A percentile compares a stretch with the other conserved stretches of the same genome.
Conservation (phyloP, 176 grass and related monocot genomes). For the Eleusine coracana region DNA sequence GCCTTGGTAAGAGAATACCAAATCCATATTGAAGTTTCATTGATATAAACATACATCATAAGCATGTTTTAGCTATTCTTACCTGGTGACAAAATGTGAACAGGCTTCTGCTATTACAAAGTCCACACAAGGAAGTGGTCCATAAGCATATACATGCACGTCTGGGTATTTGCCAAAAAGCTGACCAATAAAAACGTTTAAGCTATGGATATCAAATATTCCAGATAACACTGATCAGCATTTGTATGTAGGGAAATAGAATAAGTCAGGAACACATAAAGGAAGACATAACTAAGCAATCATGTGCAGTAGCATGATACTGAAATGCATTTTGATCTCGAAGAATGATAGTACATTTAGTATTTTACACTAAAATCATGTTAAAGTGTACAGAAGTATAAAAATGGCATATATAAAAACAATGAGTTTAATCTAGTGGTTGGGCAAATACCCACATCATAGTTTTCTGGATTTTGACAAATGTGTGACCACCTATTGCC, state of each 20-base stretch:
- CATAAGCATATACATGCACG: conserved; percentile 98
- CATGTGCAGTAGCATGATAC: conserved; percentile 9
- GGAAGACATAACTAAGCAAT: neutral
- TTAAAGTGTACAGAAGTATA: conserved; percentile 5
- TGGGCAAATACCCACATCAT: neutral
- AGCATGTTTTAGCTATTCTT: conserved; percentile 33
- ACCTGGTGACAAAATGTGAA: conserved; percentile 86
- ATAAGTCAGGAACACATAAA: conserved; percentile 30
- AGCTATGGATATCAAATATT: conserved; percentile 30
- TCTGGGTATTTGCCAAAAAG: conserved; percentile 74
- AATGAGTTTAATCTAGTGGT: neutral
- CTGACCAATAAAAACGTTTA: conserved; percentile 53
- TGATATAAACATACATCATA: neutral
- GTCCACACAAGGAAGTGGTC: conserved; percentile 89
- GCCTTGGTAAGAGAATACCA: conserved; percentile 14
- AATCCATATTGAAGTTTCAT: conserved; percentile 29
- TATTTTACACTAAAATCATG: neutral
- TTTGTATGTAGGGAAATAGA: conserved; percentile 5
- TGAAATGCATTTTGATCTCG: conserved; percentile 13
- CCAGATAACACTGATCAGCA: conserved; percentile 34
- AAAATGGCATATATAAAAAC: neutral
- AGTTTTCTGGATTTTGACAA: neutral
- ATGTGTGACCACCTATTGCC: neutral
- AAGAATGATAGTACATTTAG: conserved; percentile 25
- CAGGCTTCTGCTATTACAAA: conserved; percentile 88